Base-by-base conservation (phyloP, 805 yeast genomes). In the Starmerella cellae region DNA sequence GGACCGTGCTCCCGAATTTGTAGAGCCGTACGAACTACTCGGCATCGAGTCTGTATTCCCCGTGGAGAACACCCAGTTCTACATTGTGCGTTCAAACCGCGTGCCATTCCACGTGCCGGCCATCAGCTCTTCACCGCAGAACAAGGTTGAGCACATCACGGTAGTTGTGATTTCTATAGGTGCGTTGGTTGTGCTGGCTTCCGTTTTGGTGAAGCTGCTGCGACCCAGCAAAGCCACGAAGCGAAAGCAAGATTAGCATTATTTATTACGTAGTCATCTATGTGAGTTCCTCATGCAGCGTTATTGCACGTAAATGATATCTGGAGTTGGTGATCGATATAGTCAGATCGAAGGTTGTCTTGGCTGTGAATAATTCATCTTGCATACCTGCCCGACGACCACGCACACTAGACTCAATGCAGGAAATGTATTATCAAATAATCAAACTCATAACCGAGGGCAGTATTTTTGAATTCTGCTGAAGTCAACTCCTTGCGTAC, bases 21-120 rank as follows among this genome's bases (percentile, higher is more conserved):
- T 48, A 13, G 46, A 43, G 21, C 44, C 43, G 22, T 41, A 36
- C 11, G 53, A 47, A 27, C 3, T 17, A 4, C 43, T 69, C 9
- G 75, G 75, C 3, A 62, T 64, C 43, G 75, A 71, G 46, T 53
- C 67, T 1, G 60, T 61, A 36, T 74, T 73, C 49, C 72, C 73
- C 1, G 28, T 36, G 11, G 59, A 60, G 1, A 60, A 67, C 32
- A 70, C 76, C 1, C 51, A 58, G 1, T 73, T 70, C 50, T 60
- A 61, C 46, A 64, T 66, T 41, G 45, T 64, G 18, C 22, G 43
- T 10, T 50, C 63, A 38, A 44, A 37, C 33, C 33, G 47, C 8
- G 41, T 63, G 4, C 16, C 14, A 4, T 62, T 61, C 43, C 43
- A 54, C 13, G 65, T 73, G 26, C 79, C 79, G 4, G 64, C 60